Evolutionary conservation across 495 filamentous ascomycete genomes (phyloP).

Genomic region (Lichenothelia convexa): DNA sequence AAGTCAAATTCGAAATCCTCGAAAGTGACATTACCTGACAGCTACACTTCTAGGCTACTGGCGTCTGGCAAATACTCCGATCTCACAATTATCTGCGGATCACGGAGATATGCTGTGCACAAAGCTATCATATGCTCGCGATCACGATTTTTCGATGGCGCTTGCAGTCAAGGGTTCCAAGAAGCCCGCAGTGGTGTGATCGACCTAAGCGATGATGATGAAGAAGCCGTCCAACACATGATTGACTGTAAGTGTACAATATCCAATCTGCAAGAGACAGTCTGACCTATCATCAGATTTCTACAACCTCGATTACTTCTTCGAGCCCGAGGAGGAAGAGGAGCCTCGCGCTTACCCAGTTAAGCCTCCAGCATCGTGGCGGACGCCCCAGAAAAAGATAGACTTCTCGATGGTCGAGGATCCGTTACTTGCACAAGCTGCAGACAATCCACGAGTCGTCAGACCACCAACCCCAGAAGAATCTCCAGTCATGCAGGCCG

Average conservation of each 20-base stretch:
- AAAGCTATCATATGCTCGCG: constrained; percentile 23
- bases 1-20: constrained; percentile 7
- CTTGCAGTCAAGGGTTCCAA: constrained; percentile 16
- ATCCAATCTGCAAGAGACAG: not conserved
- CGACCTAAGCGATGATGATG: constrained; percentile 23
- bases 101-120: constrained; percentile 20
- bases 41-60: constrained; percentile 10
- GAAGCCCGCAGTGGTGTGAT: constrained; percentile 19
- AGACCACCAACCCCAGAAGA: constrained; percentile 3
- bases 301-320: constrained; percentile 26
- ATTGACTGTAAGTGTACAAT: constrained; percentile 18
- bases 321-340: constrained; percentile 1
- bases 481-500: not conserved
- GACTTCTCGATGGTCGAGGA: constrained; percentile 19
- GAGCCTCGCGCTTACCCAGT: not conserved
- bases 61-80: constrained; percentile 23
- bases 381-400: constrained; percentile 12
- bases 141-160: constrained; percentile 23
- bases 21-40: constrained; percentile 7
- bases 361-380: constrained; percentile 5
- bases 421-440: constrained; percentile 18
- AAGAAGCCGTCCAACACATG: constrained; percentile 25
- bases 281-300: constrained; percentile 16
- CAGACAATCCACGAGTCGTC: not conserved
- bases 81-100: constrained; percentile 20